Percentiles rank a stretch among this genome's conserved stretches.
Conservation (phyloP, 352 stramenopile species). For the Hyaloperonospora arabidopsidis region DNA sequence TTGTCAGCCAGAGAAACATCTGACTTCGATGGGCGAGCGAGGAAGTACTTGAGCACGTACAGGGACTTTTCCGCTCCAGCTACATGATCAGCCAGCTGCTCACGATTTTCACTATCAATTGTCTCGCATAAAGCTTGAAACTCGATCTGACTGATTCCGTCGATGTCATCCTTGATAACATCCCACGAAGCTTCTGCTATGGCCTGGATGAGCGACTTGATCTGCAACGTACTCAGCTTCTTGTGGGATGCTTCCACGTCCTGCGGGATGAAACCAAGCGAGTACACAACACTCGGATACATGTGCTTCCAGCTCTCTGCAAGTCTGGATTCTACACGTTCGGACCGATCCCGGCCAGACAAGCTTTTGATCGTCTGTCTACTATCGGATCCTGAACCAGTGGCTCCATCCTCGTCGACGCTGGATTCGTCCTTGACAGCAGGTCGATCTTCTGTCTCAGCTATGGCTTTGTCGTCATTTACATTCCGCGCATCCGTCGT, state of each 20-base stretch:
- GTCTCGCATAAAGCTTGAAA: constrained; percentile 75
- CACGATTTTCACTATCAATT: constrained; percentile 27
- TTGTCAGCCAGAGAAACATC: constrained; percentile 45
- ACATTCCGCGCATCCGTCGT: background rate
- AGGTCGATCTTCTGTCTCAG: constrained; percentile 4
- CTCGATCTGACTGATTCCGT: constrained; percentile 52
- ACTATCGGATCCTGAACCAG: constrained; percentile 4
- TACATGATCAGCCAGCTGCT: constrained; percentile 27
- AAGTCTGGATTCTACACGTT: constrained; percentile 8
- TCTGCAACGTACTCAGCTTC: constrained; percentile 73
- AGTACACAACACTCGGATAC: constrained; percentile 66
- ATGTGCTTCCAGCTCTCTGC: constrained; percentile 42
- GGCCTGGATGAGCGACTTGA: constrained; percentile 82
- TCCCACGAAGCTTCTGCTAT: constrained; percentile 60
- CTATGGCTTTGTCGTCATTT: background rate
- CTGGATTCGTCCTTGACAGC: constrained; percentile 1
- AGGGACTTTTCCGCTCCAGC: constrained; percentile 36
- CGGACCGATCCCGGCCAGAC: constrained; percentile 8
- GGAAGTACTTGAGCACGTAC: constrained; percentile 62
- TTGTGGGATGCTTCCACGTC: constrained; percentile 35
- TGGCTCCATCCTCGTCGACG: constrained; percentile 3
- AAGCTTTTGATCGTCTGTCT: constrained; percentile 4
- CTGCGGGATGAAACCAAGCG: constrained; percentile 54
- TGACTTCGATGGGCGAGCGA: constrained; percentile 45
- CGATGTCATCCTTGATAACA: constrained; percentile 36